Base-by-base conservation (phyloP, 2,329 filamentous ascomycete genomes). In the Botryosphaeria dothidea region DNA sequence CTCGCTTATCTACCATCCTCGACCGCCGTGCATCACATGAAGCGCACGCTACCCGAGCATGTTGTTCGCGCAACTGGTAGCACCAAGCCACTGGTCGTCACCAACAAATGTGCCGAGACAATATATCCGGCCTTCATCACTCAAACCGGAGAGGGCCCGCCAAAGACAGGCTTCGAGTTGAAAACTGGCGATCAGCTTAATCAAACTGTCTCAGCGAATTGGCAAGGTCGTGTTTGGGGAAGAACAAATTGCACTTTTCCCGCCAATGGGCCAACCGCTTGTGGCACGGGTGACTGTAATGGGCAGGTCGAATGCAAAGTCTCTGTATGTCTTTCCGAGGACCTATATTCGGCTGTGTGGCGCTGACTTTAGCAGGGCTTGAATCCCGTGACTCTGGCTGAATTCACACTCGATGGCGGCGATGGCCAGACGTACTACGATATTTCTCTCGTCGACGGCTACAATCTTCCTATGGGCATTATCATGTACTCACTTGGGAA, bases 141-240 rank as follows among this genome's bases (percentile, higher is more conserved):
- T 0, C 90, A 93, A 72, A 83, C 85, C 52, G 92, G 92, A 23
- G 85, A 84, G 15, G 89, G 88, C 0, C 90, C 91, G 6, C 82
- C 83, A 2, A 83, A 81, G 11, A 87, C 86, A 21, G 92, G 91
- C 8, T 95, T 94, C 73, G 83, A 87, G 71, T 83, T 94, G 38
- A 72, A 77, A 1, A 75, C 86, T 3, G 87, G 89, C 49, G 79
- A 83, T 36, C 87, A 83, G 62, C 85, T 77, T 67, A 84, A 84
- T 46, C 80, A 93, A 66, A 87, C 83, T 62, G 90, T 95, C 25
- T 86, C 88, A 11, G 81, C 85, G 57, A 86, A 92, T 69, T 96
- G 92, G 92, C 88, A 91, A 73, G 92, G 92, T 9, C 86, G 92
- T 62, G 82, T 95, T 29, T 95, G 92, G 92, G 92, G 88, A 13